Evolutionary conservation across 2,329 filamentous ascomycete species (phyloP), one percentile per base, ranked within the genome.

Genomic region (Dactylellina haptotyla): DNA sequence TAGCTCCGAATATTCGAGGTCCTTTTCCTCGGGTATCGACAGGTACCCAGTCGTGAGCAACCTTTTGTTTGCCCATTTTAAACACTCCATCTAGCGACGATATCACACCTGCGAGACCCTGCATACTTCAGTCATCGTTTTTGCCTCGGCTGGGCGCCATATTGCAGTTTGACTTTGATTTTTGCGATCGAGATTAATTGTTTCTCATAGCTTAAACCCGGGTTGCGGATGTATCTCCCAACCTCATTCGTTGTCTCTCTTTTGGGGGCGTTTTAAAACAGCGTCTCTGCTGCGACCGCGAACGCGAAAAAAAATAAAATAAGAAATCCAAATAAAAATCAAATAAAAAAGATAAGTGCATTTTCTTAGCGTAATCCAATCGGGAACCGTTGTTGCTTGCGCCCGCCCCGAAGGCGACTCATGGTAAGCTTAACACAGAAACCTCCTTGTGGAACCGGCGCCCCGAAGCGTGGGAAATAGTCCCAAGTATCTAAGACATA

Each of bases 1-100:
- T 71, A 56, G 43, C 67, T 72, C 67, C 67, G 67, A 65, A 25
- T 59, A 61, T 41, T 51, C 59, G 37, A 64, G 67, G 67, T n/a
- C 23, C 32, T 46, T 46, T 57, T 9, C 23, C 39, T 51, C 45
- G 59, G 43, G 67, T 72, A 65, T 72, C 67, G 46, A 37, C 30
- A 72, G 46, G 67, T 72, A 65, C 57, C 45, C 16, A 26, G 41
- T 37, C 57, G 30, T 43, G 30, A 32, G 30, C 23, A 12, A n/a
- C n/a, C 4, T 46, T 18, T 10, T 23, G 2, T 46, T 46, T 20
- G 3, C 26, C 41, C 39, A 30, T 30, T 23, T 37, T 34, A 66
- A 71, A 71, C 43, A 57, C 66, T 71, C 66, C 66, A 51, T 71
- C 32, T 23, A 48, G 23, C 51, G n/a, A 58, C 66, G 66, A 71